Evolutionary conservation across 169 alveolate genomes (phyloP).

Genomic region (Cryptosporidium sp.): DNA sequence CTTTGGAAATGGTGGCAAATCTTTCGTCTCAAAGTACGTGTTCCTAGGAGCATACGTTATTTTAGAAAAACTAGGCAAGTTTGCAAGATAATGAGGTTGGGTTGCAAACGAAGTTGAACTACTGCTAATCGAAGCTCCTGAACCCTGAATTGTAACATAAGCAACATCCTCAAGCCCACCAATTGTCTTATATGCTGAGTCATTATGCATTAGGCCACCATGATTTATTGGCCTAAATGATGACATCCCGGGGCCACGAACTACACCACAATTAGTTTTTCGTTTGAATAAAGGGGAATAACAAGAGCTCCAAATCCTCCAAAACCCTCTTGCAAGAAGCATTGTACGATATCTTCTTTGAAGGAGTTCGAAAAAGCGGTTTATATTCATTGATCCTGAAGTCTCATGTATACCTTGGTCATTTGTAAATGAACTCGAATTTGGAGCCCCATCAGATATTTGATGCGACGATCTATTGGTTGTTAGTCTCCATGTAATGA

Average conservation of each 20-base stretch:
- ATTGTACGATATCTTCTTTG: slow-evolving; percentile 58
- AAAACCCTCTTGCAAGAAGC: slow-evolving; percentile 69
- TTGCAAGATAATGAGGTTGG: slow-evolving; percentile 73
- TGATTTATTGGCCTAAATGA: slow-evolving; percentile 40
- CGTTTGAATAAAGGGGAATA: slow-evolving; percentile 67
- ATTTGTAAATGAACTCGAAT: slow-evolving; percentile 27
- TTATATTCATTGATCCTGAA: slow-evolving; percentile 34
- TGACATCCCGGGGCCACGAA: slow-evolving; percentile 62
- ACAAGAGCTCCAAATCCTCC: slow-evolving; percentile 77
- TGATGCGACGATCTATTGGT: slow-evolving; percentile 26
- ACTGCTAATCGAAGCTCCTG: slow-evolving; percentile 13
- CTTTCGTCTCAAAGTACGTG: slow-evolving; percentile 57
- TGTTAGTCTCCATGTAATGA: slow-evolving; percentile 46
- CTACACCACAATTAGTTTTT: slow-evolving; percentile 57
- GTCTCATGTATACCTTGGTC: slow-evolving; percentile 56
- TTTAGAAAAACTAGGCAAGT: slow-evolving; percentile 71
- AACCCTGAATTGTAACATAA: slow-evolving; percentile 57
- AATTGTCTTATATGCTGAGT: slow-evolving; percentile 18
- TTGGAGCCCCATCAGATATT: slow-evolving; percentile 67
- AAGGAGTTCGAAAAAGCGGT: slow-evolving; percentile 63
- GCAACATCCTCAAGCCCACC: slow-evolving; percentile 67
- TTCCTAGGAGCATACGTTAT: slow-evolving; percentile 72
- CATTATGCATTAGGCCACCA: slow-evolving; percentile 49
- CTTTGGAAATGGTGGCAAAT: slow-evolving; percentile 64
- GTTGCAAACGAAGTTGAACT: slow-evolving; percentile 64